A percentile compares a stretch with the other conserved stretches of the same genome.
These are phyloP conservation scores for Claviceps paspali DNA, from an alignment of 2,329 filamentous ascomycete species.

Conservation along the genomic window DNA sequence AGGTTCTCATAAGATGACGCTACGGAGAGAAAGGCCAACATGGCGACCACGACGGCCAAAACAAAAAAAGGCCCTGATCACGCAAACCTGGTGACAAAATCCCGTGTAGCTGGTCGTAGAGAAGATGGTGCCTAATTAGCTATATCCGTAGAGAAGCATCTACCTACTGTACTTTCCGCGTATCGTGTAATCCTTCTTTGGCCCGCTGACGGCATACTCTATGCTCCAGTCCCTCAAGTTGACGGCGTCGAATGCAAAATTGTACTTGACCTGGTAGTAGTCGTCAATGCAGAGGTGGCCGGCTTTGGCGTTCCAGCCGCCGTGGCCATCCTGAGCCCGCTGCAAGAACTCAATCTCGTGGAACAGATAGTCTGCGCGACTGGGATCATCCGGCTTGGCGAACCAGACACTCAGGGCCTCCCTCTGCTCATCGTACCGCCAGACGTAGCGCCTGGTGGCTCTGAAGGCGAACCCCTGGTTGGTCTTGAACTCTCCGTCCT, in stretches of 20 bases:
- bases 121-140: too few species aligned
- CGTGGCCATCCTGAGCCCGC: conserved; percentile 16
- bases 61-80: too few species aligned
- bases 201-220: conserved; percentile 52
- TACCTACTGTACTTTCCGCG: conserved; percentile 34
- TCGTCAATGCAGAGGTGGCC: conserved; percentile 58
- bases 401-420: conserved; percentile 62
- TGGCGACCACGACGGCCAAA: too few species aligned
- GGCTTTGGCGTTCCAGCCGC: conserved; percentile 47
- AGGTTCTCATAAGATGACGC: too few species aligned
- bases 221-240: conserved; percentile 43
- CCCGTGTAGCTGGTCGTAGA: too few species aligned
- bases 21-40: too few species aligned
- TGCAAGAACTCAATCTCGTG: conserved; percentile 52
- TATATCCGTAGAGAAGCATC: too few species aligned
- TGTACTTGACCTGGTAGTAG: conserved; percentile 54
- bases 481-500: conserved; percentile 50
- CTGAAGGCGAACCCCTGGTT: conserved; percentile 39
- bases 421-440: conserved; percentile 46
- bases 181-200: conserved; percentile 58
- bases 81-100: too few species aligned
- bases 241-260: conserved; percentile 46
- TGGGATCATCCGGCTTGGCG: conserved; percentile 45
- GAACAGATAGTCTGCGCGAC: conserved; percentile 56
- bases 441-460: conserved; percentile 53